Evolutionary conservation across 768 basidiomycete genomes (phyloP), one percentile per base, ranked within the genome.

Genomic region (Boletus pseudopeckii): DNA sequence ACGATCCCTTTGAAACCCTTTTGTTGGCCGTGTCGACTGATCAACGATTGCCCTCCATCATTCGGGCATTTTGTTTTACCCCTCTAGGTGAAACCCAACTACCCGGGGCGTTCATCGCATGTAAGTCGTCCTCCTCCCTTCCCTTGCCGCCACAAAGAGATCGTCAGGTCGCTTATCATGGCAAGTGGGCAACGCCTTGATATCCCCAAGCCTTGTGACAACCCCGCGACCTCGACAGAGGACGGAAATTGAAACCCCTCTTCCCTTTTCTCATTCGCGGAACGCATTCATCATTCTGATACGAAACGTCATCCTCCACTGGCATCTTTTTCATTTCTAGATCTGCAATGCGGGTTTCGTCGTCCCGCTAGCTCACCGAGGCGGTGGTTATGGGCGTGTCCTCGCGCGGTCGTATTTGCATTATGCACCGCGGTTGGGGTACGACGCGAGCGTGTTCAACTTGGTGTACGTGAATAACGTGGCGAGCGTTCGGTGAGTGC

Each of bases 311-410:
- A 7, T 24, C 45, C 43, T 42, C 42, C 10, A 11, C 30, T 11
- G 30, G 30, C 30, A 32, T 11, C 30, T 32, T 42, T 26, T 33
- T 44, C 22, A 34, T 47, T 20, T 46, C 37, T 34, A 91, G 86
- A 88, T 89, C 55, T 92, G 91, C 72, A 97, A 96, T 62, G 92
- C 81, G 5, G 94, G 94, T 3, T 97, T 97, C 71, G 75, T 96
- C 34, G 85, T 94, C 7, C 82, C 86, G 20, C 76, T 80, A 6
- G 62, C 63, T 0, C 81, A 84, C 32, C 79, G 91, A 24, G 83
- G 83, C 3, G 71, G 75, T 34, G 84, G 87, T 30, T 82, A 87
- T 62, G 94, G 93, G 17, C 71, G 73, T 39, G 74, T 81, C 7
- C 80, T 98, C 36, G 92, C 88, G 4, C 79, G 77, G 55, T 90